Base-by-base conservation (phyloP, 2,329 filamentous ascomycete genomes). In the Trichoderma sp. region DNA sequence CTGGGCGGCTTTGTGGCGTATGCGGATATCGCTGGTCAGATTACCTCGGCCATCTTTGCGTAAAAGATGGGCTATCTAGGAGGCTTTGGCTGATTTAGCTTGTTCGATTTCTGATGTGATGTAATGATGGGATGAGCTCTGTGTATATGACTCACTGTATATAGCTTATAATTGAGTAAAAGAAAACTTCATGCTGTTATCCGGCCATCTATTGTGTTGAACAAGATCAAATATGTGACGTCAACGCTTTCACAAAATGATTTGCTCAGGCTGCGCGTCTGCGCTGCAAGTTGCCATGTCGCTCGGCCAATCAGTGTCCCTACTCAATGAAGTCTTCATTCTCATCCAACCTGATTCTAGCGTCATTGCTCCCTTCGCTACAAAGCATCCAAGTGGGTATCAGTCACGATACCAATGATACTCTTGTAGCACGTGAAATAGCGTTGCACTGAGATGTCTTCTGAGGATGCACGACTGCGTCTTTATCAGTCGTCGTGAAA, bases 11-110 rank as follows among this genome's bases (percentile, higher is more conserved):
- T 86, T 73, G 78, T 85, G 5, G 86, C 82, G 2, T 80, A 80
- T 70, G 80, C 81, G 18, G 76, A 82, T 43, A 77, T 88, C 36
- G 80, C 77, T 21, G 86, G 86, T 26, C 78, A 83, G 74, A 81
- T 85, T 28, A 86, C 84, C 36, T 81, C 82, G 36, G 83, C 84
- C 15, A 80, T 87, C 51, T 88, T 87, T 76, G 79, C 84, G n/a
- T 60, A 34, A 14, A 60, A 6, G 5, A 34, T 12, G 57, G 4
- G 9, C 30, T 12, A 34, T 34, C 6, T 7, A 14, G 30, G 84
- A 87, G 78, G 76, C 39, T 5, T n/a, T 32, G 53, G 21, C 14
- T 11, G 47, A 53, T 53, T 24, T 14, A 53, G 21, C 4, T 24
- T 53, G 47, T 53, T 53, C 47, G 47, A 53, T 24, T 24, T 53